Base-by-base conservation (phyloP, 2,329 filamentous ascomycete genomes). In the Thelonectria blattea region DNA sequence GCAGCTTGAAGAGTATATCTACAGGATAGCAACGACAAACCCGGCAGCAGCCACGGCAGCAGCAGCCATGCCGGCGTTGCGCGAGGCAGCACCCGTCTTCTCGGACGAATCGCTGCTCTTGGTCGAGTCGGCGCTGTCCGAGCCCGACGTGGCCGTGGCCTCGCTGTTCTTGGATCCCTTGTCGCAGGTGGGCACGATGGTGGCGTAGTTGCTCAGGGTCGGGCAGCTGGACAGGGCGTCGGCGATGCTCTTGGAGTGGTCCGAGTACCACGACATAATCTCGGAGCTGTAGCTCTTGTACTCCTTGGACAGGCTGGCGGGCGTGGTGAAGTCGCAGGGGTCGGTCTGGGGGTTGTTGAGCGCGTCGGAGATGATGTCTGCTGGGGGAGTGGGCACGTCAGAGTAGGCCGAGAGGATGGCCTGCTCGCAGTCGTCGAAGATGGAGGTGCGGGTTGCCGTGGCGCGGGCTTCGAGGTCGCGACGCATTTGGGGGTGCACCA, bases 231-330 rank as follows among this genome's bases (percentile, higher is more conserved):
- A 52, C 42, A 71, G 46, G 11, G 68, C 67, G 15, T 66, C 69
- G 11, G 51, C 54, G 63, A 76, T 65, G 32, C 70, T 64, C 52
- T 62, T 65, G 58, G 64, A 49, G 71, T 75, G 68, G 37, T 62
- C 45, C 18, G 56, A 56, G 67, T 71, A 72, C 75, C 76, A 79
- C 2, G 65, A 68, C 10, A 63, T 18, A 34, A 74, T 56, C 61
- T 72, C 55, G 51, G 65, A 67, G 64, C 64, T 71, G 72, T 76
- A 78, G 61, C 65, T 68, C 22, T 65, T 60, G 68, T 73, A 76
- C 43, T 73, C 64, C 30, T 58, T 64, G 65, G 63, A 70, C 37
- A 78, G 70, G 65, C 66, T 70, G 20, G 62, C 41, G n/a, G 76
- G 73, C 7, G 69, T 57, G 56, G 58, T 70, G 69, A 73, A 71